phyloP scores from a whole-genome alignment of 1,284 basidiomycete species.

The Fomitiporia mediterranea region DNA sequence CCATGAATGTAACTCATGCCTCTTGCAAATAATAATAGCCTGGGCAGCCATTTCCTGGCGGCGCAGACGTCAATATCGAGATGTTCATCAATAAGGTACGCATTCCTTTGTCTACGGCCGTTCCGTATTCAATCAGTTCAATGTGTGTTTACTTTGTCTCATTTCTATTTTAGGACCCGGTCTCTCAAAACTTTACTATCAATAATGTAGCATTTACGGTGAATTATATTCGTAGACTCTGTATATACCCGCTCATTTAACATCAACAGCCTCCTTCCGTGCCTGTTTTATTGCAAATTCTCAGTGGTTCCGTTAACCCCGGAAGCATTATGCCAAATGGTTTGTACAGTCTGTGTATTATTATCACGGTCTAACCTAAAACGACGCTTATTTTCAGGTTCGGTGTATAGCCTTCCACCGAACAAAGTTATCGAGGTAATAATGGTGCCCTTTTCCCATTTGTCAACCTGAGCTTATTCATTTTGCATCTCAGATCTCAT shows the following conservation, averaged over 20 bases:
- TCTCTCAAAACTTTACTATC: constrained; percentile 31
- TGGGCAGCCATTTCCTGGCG: constrained; percentile 31
- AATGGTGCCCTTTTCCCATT: no score
- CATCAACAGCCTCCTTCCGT: constrained; percentile 24
- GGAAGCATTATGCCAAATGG: constrained; percentile 31
- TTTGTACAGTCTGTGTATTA: no score
- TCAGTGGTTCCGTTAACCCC: constrained; percentile 30
- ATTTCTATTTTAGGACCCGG: constrained; percentile 29
- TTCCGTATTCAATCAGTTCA: no score
- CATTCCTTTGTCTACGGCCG: not conserved
- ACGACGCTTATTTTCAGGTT: no score
- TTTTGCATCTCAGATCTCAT: constrained; percentile 22
- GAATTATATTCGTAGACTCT: not conserved
- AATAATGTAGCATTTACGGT: constrained; percentile 27
- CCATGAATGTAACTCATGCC: not conserved
- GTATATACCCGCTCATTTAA: not conserved
- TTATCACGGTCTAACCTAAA: no score
- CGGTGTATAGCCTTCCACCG: constrained; percentile 27
- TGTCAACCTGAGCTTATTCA: not conserved
- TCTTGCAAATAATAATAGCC: constrained; percentile 24
- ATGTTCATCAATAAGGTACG: constrained; percentile 30
- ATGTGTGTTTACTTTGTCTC: not conserved
- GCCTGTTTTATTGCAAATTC: constrained; percentile 36
- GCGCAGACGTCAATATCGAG: constrained; percentile 33
- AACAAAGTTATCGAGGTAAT: constrained; percentile 32